Evolutionary conservation across 345 rosid genomes (phyloP).

Genomic region (Pistacia atlantica): DNA sequence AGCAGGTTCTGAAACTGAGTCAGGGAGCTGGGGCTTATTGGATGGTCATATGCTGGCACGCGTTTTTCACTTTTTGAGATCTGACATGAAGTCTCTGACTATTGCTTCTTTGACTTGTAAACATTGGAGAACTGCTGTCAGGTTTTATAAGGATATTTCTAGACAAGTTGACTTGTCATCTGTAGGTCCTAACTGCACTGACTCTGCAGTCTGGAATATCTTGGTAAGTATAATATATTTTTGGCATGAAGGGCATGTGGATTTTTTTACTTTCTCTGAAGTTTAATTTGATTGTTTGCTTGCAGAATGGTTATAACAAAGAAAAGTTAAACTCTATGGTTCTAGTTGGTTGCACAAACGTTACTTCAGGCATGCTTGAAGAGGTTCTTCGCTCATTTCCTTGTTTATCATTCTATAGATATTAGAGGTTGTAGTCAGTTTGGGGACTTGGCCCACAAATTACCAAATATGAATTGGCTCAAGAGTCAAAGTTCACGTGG

Average conservation of each 20-base stretch:
- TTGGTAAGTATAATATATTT: constrained; percentile 56
- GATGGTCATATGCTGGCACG: constrained; percentile 77
- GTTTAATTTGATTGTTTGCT: constrained; percentile 35
- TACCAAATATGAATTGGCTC: constrained; percentile 68
- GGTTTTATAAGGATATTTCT: constrained; percentile 75
- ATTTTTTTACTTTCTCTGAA: constrained; percentile 14
- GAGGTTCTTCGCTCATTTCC: constrained; percentile 68
- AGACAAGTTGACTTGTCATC: constrained; percentile 79
- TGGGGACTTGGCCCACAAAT: constrained; percentile 55
- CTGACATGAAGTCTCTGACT: constrained; percentile 74
- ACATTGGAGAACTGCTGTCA: constrained; percentile 84
- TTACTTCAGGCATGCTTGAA: constrained; percentile 65
- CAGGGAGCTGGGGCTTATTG: constrained; percentile 77
- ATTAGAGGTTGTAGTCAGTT: constrained; percentile 91
- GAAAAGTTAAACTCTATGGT: constrained; percentile 71
- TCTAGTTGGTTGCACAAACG: constrained; percentile 76
- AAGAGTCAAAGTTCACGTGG: constrained; percentile 42
- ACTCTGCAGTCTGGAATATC: constrained; percentile 55
- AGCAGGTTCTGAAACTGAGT: constrained; percentile 36
- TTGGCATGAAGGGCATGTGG: neutral
- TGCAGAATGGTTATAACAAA: constrained; percentile 81
- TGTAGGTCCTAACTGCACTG: constrained; percentile 74
- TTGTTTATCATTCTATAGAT: constrained; percentile 65
- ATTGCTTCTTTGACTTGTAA: constrained; percentile 87
- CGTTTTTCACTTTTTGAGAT: constrained; percentile 81